These are phyloP conservation scores for Paramecium tetraurelia DNA, from an alignment of 73 alveolate genomes.

Conservation along the genomic window DNA sequence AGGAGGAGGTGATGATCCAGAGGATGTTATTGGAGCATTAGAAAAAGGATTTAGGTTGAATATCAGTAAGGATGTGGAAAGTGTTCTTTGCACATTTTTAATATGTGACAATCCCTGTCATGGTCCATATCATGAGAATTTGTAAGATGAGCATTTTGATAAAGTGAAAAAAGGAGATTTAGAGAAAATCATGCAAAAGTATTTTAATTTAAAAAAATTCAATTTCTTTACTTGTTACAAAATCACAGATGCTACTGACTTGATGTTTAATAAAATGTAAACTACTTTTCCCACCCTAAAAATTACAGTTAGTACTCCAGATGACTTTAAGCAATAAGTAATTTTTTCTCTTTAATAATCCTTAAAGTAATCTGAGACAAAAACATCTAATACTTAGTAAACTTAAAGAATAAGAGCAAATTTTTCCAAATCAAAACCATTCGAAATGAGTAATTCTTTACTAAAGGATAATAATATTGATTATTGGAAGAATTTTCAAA, in stretches of 20 bases:
- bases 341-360: neutral
- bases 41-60: neutral
- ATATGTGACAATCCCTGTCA: slow-evolving; percentile 31
- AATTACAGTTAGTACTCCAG: neutral
- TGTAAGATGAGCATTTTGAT: neutral
- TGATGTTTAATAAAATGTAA: neutral
- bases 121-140: slow-evolving; percentile 15
- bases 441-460: neutral
- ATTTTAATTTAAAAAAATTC: neutral
- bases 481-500: neutral
- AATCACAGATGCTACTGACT: neutral
- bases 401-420: neutral
- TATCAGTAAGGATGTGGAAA: neutral
- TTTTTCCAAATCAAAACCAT: neutral
- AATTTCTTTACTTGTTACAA: slow-evolving; percentile 7
- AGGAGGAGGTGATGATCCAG: slow-evolving; percentile 64
- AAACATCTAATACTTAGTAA: neutral
- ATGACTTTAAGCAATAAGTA: neutral
- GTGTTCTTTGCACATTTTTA: neutral
- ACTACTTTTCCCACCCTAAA: neutral
- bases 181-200: neutral
- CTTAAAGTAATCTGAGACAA: neutral
- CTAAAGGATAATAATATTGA: neutral
- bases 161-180: neutral
- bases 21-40: slow-evolving; percentile 49